Conservation (phyloP, 495 filamentous ascomycete species). For the Penicillium roqueforti region DNA sequence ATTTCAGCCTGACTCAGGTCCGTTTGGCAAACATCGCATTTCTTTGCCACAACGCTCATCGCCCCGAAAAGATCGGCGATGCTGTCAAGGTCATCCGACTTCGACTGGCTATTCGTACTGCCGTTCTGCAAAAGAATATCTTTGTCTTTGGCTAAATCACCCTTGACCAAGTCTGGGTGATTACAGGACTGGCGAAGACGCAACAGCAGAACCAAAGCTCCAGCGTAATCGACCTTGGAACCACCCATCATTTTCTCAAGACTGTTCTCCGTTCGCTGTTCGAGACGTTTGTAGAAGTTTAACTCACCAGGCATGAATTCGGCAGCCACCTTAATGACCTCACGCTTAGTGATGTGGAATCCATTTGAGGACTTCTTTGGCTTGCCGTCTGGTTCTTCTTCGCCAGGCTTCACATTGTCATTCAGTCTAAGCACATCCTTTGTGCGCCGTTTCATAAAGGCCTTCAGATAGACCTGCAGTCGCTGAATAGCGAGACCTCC, state of each 20-base stretch:
- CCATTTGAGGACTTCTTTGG: conserved; percentile 51
- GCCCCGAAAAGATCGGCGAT: conserved; percentile 82
- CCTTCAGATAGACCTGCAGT: conserved; percentile 75
- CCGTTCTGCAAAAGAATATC: conserved; percentile 70
- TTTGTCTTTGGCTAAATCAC: conserved; percentile 78
- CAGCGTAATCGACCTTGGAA: conserved; percentile 68
- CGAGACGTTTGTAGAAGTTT: conserved; percentile 79
- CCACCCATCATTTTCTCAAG: conserved; percentile 83
- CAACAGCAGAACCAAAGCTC: conserved; percentile 81
- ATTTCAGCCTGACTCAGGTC: conserved; percentile 59
- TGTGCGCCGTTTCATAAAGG: conserved; percentile 94
- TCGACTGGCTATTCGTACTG: conserved; percentile 38
- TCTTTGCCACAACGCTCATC: conserved; percentile 72
- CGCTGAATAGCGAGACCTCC: conserved; percentile 87
- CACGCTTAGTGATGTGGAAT: conserved; percentile 84
- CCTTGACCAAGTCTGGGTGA: conserved; percentile 80
- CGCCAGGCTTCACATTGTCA: conserved; percentile 66
- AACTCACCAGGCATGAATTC: conserved; percentile 77
- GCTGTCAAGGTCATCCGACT: conserved; percentile 66
- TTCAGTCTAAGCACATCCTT: conserved; percentile 90
- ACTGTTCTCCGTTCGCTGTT: conserved; percentile 76
- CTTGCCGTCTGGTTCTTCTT: conserved; percentile 43
- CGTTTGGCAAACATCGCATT: conserved; percentile 83
- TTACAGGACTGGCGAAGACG: conserved; percentile 91
- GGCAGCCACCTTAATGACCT: conserved; percentile 73